These are phyloP conservation scores for Arachis monticola DNA, from an alignment of 331 rosid genomes.

Conservation along the genomic window DNA sequence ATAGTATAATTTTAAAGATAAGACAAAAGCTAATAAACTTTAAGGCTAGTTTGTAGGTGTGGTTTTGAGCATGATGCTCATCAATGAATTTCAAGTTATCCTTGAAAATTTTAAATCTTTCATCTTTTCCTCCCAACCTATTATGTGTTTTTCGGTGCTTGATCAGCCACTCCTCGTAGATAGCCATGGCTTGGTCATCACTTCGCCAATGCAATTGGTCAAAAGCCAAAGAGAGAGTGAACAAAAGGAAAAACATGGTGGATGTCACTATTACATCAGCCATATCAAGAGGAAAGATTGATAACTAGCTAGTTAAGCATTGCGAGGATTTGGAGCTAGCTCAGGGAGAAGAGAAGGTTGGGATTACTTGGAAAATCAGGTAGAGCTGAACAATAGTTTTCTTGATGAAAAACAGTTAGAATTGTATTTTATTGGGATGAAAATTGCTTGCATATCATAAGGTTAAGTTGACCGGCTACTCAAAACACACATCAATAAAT, in stretches of 20 bases:
- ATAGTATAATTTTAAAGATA: too few relatives aligned
- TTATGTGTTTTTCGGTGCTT: slow-evolving; percentile 66
- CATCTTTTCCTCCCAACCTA: slow-evolving; percentile 64
- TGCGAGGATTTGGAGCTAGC: too few relatives aligned
- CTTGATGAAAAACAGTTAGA: too few relatives aligned
- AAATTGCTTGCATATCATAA: too few relatives aligned
- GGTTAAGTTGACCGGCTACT: too few relatives aligned
- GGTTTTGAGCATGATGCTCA: slow-evolving; percentile 62
- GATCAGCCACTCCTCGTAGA: slow-evolving; percentile 67
- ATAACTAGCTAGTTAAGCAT: too few relatives aligned
- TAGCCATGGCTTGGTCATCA: slow-evolving; percentile 55
- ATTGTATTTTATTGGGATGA: background rate
- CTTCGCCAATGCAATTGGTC: slow-evolving; percentile 7
- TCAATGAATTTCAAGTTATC: slow-evolving; percentile 73
- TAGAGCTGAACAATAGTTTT: background rate
- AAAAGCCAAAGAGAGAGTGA: slow-evolving; percentile 42
- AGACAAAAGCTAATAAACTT: too few relatives aligned
- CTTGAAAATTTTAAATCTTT: slow-evolving; percentile 71
- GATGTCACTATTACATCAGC: slow-evolving; percentile 3
- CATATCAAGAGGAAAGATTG: slow-evolving; percentile 30
- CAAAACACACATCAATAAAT: too few relatives aligned
- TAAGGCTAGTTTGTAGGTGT: slow-evolving; percentile 46
- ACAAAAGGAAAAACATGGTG: slow-evolving; percentile 44
- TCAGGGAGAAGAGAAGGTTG: background rate
- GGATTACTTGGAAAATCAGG: background rate